Evolutionary conservation across 768 basidiomycete species (phyloP), one percentile per base, ranked within the genome.

Genomic region (Pulveroboletus ravenelii): DNA sequence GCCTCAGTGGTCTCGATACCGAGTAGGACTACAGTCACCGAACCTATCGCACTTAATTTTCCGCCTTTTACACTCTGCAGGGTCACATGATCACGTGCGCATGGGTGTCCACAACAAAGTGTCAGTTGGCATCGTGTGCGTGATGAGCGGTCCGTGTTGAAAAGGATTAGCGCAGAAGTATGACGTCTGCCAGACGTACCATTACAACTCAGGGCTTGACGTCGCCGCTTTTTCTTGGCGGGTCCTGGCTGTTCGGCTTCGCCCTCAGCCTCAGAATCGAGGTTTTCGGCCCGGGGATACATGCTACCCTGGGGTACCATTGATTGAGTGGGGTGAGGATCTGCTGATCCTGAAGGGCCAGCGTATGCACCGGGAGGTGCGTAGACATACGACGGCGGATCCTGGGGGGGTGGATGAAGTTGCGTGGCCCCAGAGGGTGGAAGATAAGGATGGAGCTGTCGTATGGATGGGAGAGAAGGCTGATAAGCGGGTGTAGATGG

Each of bases 21-120:
- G 8, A 47, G 45, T 10, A 48, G 41, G 29, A 47, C 17, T 15
- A 63, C 47, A 55, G 48, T 53, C 32, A 42, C 56, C 74, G 61
- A 64, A 86, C 85, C 86, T 86, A 73, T 92, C 88, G 67, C 89
- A 92, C 64, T 86, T 87, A 68, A 91, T 91, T 75, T 92, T 91
- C 38, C 89, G 78, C 60, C 89, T 73, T 67, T 91, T 91, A 67
- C 89, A 91, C 67, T 90, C 89, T 89, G 62, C 42, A 48, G 37
- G 46, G 46, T 38, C 51, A 51, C 38, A 55, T 53, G 51, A 35
- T 50, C 45, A 45, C 35, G 43, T 53, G 23, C 30, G 45, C 45
- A 48, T n/a, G 14, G 10, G 32, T 20, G n/a, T 44, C 14, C 30
- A 43, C 32, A 31, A 31, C 14, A 25, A 20, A 53, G 47, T 47